These are phyloP conservation scores for Zygnema cylindricum DNA, from an alignment of 139 green algal genomes.

Conservation along the genomic window DNA sequence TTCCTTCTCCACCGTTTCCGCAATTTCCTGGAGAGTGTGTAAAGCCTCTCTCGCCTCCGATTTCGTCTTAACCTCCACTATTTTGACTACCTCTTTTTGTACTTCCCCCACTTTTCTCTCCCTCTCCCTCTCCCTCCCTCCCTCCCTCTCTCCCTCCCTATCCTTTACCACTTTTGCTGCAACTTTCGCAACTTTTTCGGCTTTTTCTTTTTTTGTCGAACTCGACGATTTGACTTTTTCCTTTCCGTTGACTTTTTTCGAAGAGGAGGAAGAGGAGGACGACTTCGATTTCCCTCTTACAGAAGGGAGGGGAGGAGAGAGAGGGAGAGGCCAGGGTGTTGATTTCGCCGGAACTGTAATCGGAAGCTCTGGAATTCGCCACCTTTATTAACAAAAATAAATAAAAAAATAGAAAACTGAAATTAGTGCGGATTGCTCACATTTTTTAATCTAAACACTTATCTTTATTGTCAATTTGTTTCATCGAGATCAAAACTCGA, in stretches of 20 bases:
- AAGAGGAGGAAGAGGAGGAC: no score
- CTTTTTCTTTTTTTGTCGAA: background rate
- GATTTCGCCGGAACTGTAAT: conserved; percentile 21
- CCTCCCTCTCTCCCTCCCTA: background rate
- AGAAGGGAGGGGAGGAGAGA: conserved; percentile 10
- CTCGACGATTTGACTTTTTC: no score
- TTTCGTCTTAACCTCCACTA: background rate
- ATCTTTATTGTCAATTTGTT: no score
- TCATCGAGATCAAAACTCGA: no score
- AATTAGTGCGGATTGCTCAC: no score
- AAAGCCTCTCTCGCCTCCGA: background rate
- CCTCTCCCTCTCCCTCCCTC: background rate
- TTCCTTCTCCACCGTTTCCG: background rate
- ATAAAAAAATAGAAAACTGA: no score
- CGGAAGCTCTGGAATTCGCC: conserved; percentile 12
- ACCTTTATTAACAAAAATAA: no score
- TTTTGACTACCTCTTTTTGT: background rate
- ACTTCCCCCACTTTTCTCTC: background rate
- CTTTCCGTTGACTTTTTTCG: no score
- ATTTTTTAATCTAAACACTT: no score
- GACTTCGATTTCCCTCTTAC: no score
- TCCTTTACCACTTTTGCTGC: background rate
- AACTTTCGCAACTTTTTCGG: background rate
- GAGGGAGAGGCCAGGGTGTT: conserved; percentile 33
- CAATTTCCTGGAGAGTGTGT: background rate